Base-by-base conservation (phyloP, 2,329 filamentous ascomycete genomes). In the Hirsutella thompsonii region DNA sequence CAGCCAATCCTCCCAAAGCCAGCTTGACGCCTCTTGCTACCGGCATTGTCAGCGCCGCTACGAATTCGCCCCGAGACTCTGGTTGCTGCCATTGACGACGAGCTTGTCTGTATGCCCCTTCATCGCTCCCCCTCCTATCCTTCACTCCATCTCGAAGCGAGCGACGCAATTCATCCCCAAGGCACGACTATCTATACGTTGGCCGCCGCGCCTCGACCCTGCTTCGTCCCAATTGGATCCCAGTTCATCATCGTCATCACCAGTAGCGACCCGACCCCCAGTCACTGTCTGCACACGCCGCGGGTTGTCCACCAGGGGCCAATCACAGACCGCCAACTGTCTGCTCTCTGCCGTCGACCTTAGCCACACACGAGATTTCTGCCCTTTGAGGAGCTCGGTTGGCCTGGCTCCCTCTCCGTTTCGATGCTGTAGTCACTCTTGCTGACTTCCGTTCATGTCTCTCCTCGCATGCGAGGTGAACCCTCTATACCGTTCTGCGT, bases 271-370 rank as follows among this genome's bases (percentile, higher is more conserved):
- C 39, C 28, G 9, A n/a, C 8, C 40, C 13, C 16, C 20, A 20
- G 16, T 32, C 38, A 47, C 52, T 47, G 46, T 44, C 50, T 49
- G 30, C 30, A 16, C 14, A 16, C 8, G 18, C 44, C 26, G 38
- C 39, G 44, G 20, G n/a, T 38, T 38, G 40, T 29, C 33, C 6
- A 39, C 45, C 35, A 38, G 36, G 48, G 44, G 46, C 57, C 57
- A 60, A 60, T 60, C 57, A 60, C 46, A 51, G 49, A 49, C 41
- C 50, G 57, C 57, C 57, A 60, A 48, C 57, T 60, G 57, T 33
- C 30, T 39, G 58, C 57, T 47, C n/a, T 39, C 37, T 14, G 28
- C 19, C 33, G 20, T 40, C 32, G 14, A 32, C 30, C 40, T 11
- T 26, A n/a, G 20, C 19, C 30, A 20, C 39, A 30, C 8, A 29